Conservation (phyloP, 2,329 filamentous ascomycete genomes). For the Albophoma yamanashiensis region DNA sequence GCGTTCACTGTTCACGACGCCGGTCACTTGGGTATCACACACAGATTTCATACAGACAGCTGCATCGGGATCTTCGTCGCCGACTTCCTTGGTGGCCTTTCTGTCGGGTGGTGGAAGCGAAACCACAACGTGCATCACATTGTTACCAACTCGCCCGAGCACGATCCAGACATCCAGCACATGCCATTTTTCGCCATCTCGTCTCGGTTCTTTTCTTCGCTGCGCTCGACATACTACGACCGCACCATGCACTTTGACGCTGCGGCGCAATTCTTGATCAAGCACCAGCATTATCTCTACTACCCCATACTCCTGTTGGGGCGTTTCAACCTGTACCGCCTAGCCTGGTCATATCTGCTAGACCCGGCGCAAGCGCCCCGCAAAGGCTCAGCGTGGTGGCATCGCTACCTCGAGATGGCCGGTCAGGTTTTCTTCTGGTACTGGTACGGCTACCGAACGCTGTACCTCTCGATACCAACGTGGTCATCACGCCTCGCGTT, state of each 20-base stretch:
- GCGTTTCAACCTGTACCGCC: conserved; percentile 76
- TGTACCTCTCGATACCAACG: not conserved
- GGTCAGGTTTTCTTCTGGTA: conserved; percentile 76
- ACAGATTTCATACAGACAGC: conserved; percentile 73
- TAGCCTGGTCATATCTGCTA: conserved; percentile 74
- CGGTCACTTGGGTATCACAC: conserved; percentile 94
- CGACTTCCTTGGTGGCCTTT: conserved; percentile 81
- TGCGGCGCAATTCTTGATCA: conserved; percentile 57
- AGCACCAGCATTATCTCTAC: conserved; percentile 72
- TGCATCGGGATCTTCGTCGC: conserved; percentile 84
- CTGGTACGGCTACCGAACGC: conserved; percentile 71
- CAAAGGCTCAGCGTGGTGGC: conserved; percentile 39
- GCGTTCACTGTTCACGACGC: conserved; percentile 93
- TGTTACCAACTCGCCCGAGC: conserved; percentile 88
- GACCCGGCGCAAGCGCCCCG: conserved; percentile 55
- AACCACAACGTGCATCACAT: conserved; percentile 97
- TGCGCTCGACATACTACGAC: conserved; percentile 77
- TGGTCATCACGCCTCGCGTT: not conserved
- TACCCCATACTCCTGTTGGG: conserved; percentile 73
- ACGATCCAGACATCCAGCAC: conserved; percentile 91
- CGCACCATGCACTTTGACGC: conserved; percentile 68
- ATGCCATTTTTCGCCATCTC: conserved; percentile 83
- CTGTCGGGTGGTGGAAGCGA: conserved; percentile 92
- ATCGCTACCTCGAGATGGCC: conserved; percentile 65
- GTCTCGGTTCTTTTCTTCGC: conserved; percentile 62